phyloP scores from a whole-genome alignment of 2,329 filamentous ascomycete genomes.

The Sarocladium strictum region DNA sequence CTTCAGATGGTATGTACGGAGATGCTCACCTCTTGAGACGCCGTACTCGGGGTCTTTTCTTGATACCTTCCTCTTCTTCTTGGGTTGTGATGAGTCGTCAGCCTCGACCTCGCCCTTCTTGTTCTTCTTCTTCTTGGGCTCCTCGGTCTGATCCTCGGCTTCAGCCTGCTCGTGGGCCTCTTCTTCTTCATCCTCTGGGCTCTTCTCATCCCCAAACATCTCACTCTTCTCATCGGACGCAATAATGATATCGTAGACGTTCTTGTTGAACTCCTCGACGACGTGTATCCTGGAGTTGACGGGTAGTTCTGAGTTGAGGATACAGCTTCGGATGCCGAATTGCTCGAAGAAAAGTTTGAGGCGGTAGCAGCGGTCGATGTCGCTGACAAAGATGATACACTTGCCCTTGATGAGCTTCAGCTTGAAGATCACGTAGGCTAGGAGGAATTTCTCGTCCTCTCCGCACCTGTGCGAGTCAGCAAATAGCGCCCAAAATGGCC shows the following conservation, averaged over 20 bases:
- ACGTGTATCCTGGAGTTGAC: slow-evolving; percentile 91
- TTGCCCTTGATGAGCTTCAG: slow-evolving; percentile 91
- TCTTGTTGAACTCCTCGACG: slow-evolving; percentile 94
- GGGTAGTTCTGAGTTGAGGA: slow-evolving; percentile 89
- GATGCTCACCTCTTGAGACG: slow-evolving; percentile 68
- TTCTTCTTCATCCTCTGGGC: slow-evolving; percentile 31
- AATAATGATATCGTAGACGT: slow-evolving; percentile 96
- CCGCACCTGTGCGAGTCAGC: slow-evolving; percentile 52
- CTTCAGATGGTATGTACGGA: neutral
- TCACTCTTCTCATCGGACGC: slow-evolving; percentile 83
- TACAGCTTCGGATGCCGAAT: slow-evolving; percentile 89
- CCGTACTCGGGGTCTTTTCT: slow-evolving; percentile 82
- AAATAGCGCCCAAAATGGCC: neutral
- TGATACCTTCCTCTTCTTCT: slow-evolving; percentile 59
- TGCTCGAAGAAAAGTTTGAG: slow-evolving; percentile 95
- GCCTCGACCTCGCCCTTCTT: slow-evolving; percentile 13
- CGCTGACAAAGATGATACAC: slow-evolving; percentile 65
- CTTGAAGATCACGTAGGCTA: slow-evolving; percentile 93
- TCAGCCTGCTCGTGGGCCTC: slow-evolving; percentile 37
- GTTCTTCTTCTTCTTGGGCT: slow-evolving; percentile 21
- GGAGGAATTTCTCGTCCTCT: slow-evolving; percentile 95
- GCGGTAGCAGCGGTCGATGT: slow-evolving; percentile 83
- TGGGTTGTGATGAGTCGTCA: slow-evolving; percentile 17
- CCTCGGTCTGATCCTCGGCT: slow-evolving; percentile 19
- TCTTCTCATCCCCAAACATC: slow-evolving; percentile 62